phyloP scores from a whole-genome alignment of 257 asterid species.

The Solanum rostratum region DNA sequence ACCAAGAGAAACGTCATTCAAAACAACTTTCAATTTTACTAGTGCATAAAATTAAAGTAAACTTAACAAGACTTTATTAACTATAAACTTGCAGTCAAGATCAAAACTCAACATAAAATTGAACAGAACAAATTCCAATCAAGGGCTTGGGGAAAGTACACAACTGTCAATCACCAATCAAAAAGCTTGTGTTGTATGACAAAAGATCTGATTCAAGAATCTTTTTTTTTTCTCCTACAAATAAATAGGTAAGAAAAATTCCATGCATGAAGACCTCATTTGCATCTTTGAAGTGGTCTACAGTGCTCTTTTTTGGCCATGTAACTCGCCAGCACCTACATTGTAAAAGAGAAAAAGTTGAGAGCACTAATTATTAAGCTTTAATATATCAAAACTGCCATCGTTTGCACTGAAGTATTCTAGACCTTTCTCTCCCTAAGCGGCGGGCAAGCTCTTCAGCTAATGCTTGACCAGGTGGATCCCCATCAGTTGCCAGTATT shows the following conservation, averaged over 20 bases:
- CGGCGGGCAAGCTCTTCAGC: conserved; percentile 99
- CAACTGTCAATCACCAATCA: background rate
- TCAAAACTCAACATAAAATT: background rate
- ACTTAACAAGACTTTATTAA: background rate
- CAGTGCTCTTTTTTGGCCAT: conserved; percentile 79
- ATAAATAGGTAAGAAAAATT: background rate
- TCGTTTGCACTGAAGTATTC: background rate
- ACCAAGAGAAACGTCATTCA: background rate
- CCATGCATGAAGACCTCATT: conserved; percentile 55
- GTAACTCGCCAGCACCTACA: conserved; percentile 93
- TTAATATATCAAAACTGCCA: background rate
- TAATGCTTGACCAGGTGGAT: conserved; percentile 89
- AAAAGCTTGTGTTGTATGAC: background rate
- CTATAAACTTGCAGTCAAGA: background rate
- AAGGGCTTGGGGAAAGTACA: background rate
- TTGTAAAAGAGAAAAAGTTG: conserved; percentile 5
- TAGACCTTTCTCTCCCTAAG: conserved; percentile 88
- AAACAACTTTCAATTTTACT: background rate
- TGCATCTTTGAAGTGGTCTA: conserved; percentile 73
- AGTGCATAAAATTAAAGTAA: background rate
- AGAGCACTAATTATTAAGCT: background rate
- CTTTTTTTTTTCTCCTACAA: background rate
- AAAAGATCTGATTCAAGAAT: background rate
- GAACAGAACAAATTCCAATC: background rate
- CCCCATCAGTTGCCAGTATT: conserved; percentile 94